These are phyloP conservation scores for Peronospora farinosa DNA, from an alignment of 352 stramenopile species.

Conservation along the genomic window DNA sequence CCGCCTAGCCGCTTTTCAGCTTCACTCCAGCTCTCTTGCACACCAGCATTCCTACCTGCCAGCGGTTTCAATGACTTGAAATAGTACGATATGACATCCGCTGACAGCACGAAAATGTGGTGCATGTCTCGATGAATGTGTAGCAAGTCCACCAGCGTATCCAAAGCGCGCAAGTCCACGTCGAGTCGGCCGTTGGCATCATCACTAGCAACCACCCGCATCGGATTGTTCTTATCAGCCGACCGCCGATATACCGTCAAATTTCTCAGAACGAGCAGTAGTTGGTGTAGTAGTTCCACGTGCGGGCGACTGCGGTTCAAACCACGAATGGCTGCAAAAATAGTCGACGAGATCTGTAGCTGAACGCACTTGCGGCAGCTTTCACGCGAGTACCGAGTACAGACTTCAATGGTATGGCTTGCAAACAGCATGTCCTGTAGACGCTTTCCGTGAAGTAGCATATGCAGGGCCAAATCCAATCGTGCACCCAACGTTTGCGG, in stretches of 20 bases:
- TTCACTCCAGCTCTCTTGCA: slow-evolving; percentile 45
- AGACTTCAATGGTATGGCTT: slow-evolving; percentile 88
- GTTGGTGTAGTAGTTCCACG: slow-evolving; percentile 88
- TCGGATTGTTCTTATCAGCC: slow-evolving; percentile 34
- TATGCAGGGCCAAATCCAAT: slow-evolving; percentile 64
- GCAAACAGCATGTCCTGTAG: slow-evolving; percentile 91
- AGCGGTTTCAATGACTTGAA: slow-evolving; percentile 31
- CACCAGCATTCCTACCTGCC: slow-evolving; percentile 12
- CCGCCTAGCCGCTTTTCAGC: slow-evolving; percentile 41
- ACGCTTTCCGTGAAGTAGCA: slow-evolving; percentile 72
- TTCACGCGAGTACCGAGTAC: slow-evolving; percentile 85
- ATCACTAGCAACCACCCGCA: slow-evolving; percentile 13
- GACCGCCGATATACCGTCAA: slow-evolving; percentile 65
- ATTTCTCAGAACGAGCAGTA: slow-evolving; percentile 83
- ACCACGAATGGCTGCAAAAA: slow-evolving; percentile 88
- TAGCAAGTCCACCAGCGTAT: slow-evolving; percentile 90
- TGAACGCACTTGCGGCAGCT: slow-evolving; percentile 88
- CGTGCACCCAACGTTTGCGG: slow-evolving; percentile 52
- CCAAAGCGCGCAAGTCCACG: slow-evolving; percentile 60
- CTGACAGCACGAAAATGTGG: slow-evolving; percentile 67
- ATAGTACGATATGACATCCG: slow-evolving; percentile 57
- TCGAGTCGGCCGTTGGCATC: slow-evolving; percentile 36
- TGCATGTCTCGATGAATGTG: slow-evolving; percentile 92
- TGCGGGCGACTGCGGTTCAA: slow-evolving; percentile 94
- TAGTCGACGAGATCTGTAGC: slow-evolving; percentile 78